Evolutionary conservation across 2,329 filamentous ascomycete species (phyloP).

Genomic region (Xylariaceae sp.): DNA sequence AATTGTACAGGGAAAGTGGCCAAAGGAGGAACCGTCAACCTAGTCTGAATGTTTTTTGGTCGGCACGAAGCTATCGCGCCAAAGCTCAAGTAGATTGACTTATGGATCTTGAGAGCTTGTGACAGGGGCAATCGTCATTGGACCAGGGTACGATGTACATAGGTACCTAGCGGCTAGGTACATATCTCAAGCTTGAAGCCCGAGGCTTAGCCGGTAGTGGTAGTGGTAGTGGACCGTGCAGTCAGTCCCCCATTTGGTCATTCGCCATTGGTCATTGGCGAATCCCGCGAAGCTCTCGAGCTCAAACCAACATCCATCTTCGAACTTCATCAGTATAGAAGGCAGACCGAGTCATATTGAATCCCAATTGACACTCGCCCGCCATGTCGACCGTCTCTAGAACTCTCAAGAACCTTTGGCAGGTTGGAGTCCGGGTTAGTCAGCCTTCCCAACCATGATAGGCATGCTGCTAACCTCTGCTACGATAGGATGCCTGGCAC

Average conservation of each 20-base stretch:
- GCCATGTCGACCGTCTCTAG: conserved; percentile 90
- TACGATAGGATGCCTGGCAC: conserved; percentile 78
- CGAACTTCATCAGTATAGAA: conserved; percentile 17
- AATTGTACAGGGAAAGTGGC: not conserved
- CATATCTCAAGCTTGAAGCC: not conserved
- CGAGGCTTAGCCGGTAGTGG: conserved; percentile 5
- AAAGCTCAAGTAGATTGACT: not conserved
- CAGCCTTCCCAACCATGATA: not conserved
- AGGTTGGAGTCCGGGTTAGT: conserved; percentile 83
- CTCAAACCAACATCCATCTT: conserved; percentile 28
- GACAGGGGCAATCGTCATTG: not conserved
- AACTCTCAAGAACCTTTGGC: conserved; percentile 85
- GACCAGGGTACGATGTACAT: not conserved
- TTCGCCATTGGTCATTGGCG: conserved; percentile 13
- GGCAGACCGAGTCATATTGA: not conserved
- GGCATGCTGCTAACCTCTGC: conserved; percentile 43
- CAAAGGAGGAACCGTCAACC: no score
- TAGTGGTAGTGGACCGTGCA: not conserved
- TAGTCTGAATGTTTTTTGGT: no score
- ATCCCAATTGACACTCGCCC: conserved; percentile 45
- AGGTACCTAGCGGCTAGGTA: not conserved
- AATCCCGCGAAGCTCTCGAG: conserved; percentile 22
- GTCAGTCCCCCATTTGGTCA: conserved; percentile 1
- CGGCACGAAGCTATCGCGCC: conserved; percentile 13
- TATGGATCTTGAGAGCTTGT: not conserved